These are phyloP conservation scores for Cubamyces lactineus DNA, from an alignment of 768 basidiomycete genomes.

Conservation along the genomic window DNA sequence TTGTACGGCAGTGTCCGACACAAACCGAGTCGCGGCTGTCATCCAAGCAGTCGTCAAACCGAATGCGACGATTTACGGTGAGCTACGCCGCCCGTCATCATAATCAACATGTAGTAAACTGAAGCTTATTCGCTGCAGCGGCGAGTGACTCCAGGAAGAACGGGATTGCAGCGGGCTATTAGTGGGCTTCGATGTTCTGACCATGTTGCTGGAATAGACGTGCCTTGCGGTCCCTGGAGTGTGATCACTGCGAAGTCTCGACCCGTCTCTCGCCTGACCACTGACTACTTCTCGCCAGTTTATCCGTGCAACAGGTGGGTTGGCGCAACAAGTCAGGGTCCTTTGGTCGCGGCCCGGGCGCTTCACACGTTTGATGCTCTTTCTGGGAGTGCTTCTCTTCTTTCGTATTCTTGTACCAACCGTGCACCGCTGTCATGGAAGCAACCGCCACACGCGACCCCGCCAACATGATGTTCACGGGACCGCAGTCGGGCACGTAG, in stretches of 20 bases:
- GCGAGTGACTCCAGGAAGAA: constrained; percentile 93
- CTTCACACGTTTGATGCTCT: background rate
- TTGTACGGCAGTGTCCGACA: constrained; percentile 52
- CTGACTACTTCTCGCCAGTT: background rate
- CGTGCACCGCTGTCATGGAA: background rate
- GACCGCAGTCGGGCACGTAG: background rate
- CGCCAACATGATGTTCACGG: background rate
- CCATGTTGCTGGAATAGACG: constrained; percentile 6
- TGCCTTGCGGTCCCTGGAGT: background rate
- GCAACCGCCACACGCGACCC: background rate
- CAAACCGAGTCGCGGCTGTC: constrained; percentile 74
- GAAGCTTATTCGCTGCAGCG: constrained; percentile 45
- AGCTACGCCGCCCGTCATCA: background rate
- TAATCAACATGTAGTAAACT: constrained; percentile 4
- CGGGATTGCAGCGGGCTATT: constrained; percentile 90
- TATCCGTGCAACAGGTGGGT: background rate
- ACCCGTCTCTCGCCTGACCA: background rate
- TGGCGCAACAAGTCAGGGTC: background rate
- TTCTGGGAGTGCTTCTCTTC: background rate
- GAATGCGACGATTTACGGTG: constrained; percentile 67
- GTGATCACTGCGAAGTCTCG: background rate
- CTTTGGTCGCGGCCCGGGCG: background rate
- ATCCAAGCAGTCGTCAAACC: constrained; percentile 65
- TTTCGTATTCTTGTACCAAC: background rate
- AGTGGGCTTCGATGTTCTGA: constrained; percentile 24